Evolutionary conservation across 768 basidiomycete species (phyloP).

Genomic region (Tricholoma sp.): DNA sequence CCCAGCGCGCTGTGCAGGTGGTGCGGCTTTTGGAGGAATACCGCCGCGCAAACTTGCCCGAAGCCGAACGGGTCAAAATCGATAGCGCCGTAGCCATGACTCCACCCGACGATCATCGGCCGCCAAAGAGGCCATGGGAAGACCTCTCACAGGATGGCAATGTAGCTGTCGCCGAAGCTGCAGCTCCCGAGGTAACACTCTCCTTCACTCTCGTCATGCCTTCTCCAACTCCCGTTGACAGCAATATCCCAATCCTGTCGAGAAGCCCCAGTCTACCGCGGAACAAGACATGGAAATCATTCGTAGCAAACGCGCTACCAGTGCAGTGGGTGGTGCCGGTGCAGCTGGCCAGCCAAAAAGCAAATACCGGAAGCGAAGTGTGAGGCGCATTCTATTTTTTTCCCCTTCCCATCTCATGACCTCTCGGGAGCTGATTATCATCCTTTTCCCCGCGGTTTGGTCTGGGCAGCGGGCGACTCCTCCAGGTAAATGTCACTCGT

Average conservation of each 20-base stretch:
- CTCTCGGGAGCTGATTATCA: conserved; percentile 13
- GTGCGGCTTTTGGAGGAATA: conserved; percentile 65
- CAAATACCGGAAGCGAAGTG: conserved; percentile 84
- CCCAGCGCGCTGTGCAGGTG: conserved; percentile 57
- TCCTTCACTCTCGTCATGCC: neutral
- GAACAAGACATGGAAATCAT: conserved; percentile 86
- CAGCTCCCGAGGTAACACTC: conserved; percentile 26
- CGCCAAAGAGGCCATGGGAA: conserved; percentile 80
- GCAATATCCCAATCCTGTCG: conserved; percentile 25
- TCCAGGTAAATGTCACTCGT: conserved; percentile 84
- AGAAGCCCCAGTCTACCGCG: conserved; percentile 54
- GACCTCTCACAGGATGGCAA: conserved; percentile 52
- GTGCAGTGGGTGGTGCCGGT: conserved; percentile 50
- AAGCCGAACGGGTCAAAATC: conserved; percentile 29
- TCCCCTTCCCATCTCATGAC: neutral
- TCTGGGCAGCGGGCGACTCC: conserved; percentile 71
- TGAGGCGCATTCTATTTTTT: conserved; percentile 36
- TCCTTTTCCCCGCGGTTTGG: conserved; percentile 24
- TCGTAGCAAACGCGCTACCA: conserved; percentile 74
- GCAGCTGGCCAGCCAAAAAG: conserved; percentile 57
- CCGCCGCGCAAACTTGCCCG: conserved; percentile 36
- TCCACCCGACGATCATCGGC: conserved; percentile 47
- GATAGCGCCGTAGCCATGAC: conserved; percentile 23
- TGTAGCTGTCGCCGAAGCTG: conserved; percentile 17
- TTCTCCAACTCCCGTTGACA: conserved; percentile 6